Evolutionary conservation across 2,329 filamentous ascomycete genomes (phyloP).

Genomic region (Talaromyces albobiverticillius): DNA sequence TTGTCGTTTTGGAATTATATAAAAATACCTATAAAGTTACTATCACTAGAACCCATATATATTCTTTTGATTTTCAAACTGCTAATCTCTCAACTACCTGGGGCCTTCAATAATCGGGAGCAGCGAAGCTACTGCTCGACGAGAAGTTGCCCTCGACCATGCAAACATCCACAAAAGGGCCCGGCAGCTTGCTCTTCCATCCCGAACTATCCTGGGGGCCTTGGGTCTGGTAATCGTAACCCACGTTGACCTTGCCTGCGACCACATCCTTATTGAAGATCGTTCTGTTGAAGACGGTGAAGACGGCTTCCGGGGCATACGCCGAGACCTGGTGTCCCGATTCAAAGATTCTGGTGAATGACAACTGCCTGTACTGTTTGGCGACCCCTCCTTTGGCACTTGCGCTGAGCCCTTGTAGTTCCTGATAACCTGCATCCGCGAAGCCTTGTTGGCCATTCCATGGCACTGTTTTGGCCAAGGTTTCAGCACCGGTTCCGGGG

Average conservation of each 20-base stretch:
- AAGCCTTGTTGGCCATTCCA: background rate
- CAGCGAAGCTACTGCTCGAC: background rate
- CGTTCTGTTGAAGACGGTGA: background rate
- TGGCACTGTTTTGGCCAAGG: background rate
- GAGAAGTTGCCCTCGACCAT: background rate
- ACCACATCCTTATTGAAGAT: background rate
- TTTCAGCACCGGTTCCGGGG: background rate
- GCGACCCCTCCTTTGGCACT: constrained; percentile 33
- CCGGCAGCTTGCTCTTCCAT: background rate
- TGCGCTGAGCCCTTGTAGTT: background rate
- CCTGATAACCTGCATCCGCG: background rate
- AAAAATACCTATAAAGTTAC: too few species aligned
- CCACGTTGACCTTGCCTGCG: background rate
- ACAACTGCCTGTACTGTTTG: constrained; percentile 48
- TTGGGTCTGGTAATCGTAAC: background rate
- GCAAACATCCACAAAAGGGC: background rate
- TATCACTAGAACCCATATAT: too few species aligned
- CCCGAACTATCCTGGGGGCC: background rate
- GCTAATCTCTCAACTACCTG: too few species aligned
- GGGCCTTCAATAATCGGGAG: background rate
- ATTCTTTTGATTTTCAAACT: too few species aligned
- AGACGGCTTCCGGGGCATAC: background rate
- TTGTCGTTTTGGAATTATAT: too few species aligned
- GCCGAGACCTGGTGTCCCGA: constrained; percentile 37
- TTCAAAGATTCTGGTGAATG: constrained; percentile 47